Evolutionary conservation across 768 basidiomycete species (phyloP).

Genomic region (Candolleomyces efflorescens): DNA sequence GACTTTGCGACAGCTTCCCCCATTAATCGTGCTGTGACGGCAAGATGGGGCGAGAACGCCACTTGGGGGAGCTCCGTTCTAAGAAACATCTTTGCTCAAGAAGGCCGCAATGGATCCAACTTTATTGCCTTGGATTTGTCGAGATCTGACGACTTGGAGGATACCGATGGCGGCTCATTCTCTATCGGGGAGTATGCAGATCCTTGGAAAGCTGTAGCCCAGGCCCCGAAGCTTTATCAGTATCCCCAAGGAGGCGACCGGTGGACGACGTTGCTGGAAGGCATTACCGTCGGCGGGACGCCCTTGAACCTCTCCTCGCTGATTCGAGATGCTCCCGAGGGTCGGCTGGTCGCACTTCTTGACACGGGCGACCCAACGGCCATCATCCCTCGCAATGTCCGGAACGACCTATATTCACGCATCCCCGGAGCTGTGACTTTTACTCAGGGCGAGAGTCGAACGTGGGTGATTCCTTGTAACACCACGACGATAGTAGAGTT

Average conservation of each 20-base stretch:
- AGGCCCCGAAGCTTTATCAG: constrained; percentile 27
- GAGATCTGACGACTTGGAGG: constrained; percentile 34
- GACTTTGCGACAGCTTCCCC: constrained; percentile 24
- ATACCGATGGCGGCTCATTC: constrained; percentile 33
- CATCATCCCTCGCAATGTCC: neutral
- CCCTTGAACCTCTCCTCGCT: constrained; percentile 23
- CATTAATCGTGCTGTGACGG: constrained; percentile 22
- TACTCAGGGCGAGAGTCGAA: constrained; percentile 16
- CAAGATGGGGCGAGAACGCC: constrained; percentile 19
- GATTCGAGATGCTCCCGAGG: constrained; percentile 24
- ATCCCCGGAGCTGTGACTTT: constrained; percentile 11
- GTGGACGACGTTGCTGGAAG: constrained; percentile 40
- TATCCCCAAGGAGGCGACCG: constrained; percentile 28
- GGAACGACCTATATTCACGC: constrained; percentile 26
- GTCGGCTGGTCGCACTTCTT: constrained; percentile 19
- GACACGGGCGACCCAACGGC: constrained; percentile 5
- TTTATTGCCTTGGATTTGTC: constrained; percentile 40
- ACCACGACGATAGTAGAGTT: constrained; percentile 30
- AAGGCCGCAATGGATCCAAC: constrained; percentile 26
- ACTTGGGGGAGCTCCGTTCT: constrained; percentile 33
- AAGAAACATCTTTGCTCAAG: constrained; percentile 33
- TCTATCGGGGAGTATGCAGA: constrained; percentile 39
- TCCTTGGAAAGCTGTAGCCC: constrained; percentile 23
- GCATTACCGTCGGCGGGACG: constrained; percentile 30
- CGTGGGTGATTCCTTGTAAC: constrained; percentile 38